These are phyloP conservation scores for Anthostomella pinea DNA, from an alignment of 2,329 filamentous ascomycete species.

Conservation along the genomic window DNA sequence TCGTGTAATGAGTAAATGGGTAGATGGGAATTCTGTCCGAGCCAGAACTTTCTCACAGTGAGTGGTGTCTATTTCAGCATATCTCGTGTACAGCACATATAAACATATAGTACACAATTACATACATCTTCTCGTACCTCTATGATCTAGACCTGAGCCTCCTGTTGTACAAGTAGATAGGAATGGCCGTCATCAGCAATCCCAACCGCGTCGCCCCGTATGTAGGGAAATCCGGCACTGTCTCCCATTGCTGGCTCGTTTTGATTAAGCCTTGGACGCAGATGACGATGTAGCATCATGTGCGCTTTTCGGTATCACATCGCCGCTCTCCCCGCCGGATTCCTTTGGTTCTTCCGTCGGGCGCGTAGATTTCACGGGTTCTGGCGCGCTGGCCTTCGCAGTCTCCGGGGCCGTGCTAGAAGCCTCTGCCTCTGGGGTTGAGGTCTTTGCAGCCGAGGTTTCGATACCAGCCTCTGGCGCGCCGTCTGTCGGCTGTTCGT, in stretches of 20 bases:
- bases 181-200: too few species aligned
- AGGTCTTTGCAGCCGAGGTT: too few species aligned
- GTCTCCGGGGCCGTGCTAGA: conserved; percentile 22
- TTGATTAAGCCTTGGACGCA: background rate
- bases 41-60: too few species aligned
- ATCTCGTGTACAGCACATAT: conserved; percentile 13
- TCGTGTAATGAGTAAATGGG: too few species aligned
- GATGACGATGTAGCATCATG: background rate
- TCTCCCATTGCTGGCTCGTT: too few species aligned
- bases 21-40: too few species aligned
- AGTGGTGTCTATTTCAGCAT: conserved; percentile 10
- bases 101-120: too few species aligned
- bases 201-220: too few species aligned
- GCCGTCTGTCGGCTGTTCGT: conserved; percentile 51
- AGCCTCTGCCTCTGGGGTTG: conserved; percentile 18
- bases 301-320: conserved; percentile 4
- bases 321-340: conserved; percentile 9
- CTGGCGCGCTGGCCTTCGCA: conserved; percentile 11
- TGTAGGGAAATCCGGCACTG: too few species aligned
- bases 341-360: conserved; percentile 5
- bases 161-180: too few species aligned
- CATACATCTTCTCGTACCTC: too few species aligned
- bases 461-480: conserved; percentile 24
- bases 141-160: too few species aligned
- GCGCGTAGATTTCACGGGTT: conserved; percentile 4